These are phyloP conservation scores for Gentiana dahurica DNA, from an alignment of 257 asterid genomes.

Conservation along the genomic window DNA sequence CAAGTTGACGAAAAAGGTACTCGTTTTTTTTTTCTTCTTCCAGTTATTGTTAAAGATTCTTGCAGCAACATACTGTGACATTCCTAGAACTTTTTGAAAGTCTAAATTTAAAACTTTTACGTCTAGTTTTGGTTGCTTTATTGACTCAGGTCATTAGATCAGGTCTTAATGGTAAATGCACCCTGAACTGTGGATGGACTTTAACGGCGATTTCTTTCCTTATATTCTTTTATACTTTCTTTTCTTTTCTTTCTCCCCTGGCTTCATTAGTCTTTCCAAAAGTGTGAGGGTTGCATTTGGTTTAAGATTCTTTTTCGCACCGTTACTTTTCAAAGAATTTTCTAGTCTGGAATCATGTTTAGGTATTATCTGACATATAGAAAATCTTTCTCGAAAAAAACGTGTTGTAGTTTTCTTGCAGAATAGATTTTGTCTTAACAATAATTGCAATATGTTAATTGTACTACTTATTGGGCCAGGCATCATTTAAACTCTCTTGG, in stretches of 20 bases:
- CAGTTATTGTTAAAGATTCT: too few relatives aligned
- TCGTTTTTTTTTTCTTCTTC: slow-evolving; percentile 1
- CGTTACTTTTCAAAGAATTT: background rate
- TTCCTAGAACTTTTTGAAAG: slow-evolving; percentile 6
- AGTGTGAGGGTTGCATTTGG: too few relatives aligned
- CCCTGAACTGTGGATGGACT: background rate
- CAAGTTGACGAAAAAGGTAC: slow-evolving; percentile 65
- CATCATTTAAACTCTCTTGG: slow-evolving; percentile 92
- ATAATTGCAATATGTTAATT: background rate
- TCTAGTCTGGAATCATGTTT: too few relatives aligned
- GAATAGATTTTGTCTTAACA: background rate
- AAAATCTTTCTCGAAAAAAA: background rate
- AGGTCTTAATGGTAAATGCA: too few relatives aligned
- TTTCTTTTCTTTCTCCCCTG: too few relatives aligned
- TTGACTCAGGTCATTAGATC: background rate
- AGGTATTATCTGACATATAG: background rate
- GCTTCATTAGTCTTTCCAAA: too few relatives aligned
- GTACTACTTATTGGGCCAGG: slow-evolving; percentile 36
- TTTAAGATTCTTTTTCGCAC: background rate
- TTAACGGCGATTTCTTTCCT: background rate
- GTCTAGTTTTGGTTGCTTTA: background rate
- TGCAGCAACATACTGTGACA: background rate
- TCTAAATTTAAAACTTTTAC: too few relatives aligned
- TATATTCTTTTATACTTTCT: too few relatives aligned
- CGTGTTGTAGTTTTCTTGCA: background rate